Conservation (phyloP, 441 rosid species). For the Isatis lusitanica region DNA sequence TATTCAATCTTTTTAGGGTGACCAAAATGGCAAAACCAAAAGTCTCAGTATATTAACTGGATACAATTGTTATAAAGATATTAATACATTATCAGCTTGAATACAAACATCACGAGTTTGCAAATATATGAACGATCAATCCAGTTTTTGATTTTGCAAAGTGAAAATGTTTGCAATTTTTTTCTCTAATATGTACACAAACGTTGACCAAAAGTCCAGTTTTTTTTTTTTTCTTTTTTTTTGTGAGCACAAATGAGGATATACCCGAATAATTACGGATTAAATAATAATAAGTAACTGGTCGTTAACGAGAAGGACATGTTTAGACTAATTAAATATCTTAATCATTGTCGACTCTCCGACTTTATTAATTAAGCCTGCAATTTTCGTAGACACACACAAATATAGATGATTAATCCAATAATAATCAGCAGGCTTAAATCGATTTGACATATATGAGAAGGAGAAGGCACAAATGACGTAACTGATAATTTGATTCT, state of each 20-base stretch:
- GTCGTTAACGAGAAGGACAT: constrained; percentile 23
- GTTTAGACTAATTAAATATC: not conserved
- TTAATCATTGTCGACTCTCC: constrained; percentile 10
- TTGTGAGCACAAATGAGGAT: not conserved
- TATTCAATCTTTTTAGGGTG: not conserved
- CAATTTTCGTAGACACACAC: not conserved
- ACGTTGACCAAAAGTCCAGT: not conserved
- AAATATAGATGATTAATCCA: not conserved
- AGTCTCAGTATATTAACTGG: not conserved
- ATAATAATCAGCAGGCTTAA: not conserved
- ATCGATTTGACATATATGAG: not conserved
- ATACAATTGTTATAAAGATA: not conserved
- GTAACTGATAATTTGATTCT: not conserved
- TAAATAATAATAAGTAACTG: not conserved
- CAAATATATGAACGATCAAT: not conserved
- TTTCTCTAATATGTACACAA: not conserved
- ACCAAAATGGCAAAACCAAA: too few relatives aligned
- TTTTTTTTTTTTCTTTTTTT: not conserved
- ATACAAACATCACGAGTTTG: not conserved
- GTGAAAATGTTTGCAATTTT: not conserved
- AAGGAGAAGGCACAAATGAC: not conserved
- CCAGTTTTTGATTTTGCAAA: not conserved
- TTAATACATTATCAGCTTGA: not conserved
- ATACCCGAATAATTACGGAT: constrained; percentile 17
- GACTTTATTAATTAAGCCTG: constrained; percentile 3